phyloP scores from a whole-genome alignment of 495 filamentous ascomycete species.

The Apodospora peruviana region DNA sequence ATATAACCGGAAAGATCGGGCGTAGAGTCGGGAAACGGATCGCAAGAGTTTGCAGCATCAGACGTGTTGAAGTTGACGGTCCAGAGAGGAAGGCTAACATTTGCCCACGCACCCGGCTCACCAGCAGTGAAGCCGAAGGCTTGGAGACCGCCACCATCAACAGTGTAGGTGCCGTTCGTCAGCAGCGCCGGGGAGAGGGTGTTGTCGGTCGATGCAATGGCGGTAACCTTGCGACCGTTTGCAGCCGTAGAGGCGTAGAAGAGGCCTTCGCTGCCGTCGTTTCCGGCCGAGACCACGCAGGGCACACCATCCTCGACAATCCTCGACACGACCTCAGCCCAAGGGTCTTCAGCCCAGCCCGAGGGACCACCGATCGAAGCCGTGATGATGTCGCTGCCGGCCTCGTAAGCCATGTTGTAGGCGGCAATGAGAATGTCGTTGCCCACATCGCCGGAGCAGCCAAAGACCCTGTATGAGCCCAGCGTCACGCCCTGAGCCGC shows the following conservation, averaged over 20 bases:
- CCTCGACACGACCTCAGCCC: constrained; percentile 46
- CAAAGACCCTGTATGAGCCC: constrained; percentile 51
- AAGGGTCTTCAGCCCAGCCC: constrained; percentile 52
- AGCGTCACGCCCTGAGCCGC: constrained; percentile 50
- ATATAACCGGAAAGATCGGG: constrained; percentile 48
- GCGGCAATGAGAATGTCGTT: constrained; percentile 52
- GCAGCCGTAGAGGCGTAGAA: constrained; percentile 52
- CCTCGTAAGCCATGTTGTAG: constrained; percentile 52
- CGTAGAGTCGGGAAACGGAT: constrained; percentile 35
- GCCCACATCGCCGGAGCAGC: constrained; percentile 39
- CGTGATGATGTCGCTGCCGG: constrained; percentile 54
- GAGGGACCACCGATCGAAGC: constrained; percentile 52
- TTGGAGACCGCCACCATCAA: constrained; percentile 19
- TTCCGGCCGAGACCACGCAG: constrained; percentile 50
- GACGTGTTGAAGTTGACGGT: constrained; percentile 42
- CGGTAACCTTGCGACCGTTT: constrained; percentile 44
- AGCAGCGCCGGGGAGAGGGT: constrained; percentile 34
- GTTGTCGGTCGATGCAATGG: constrained; percentile 51
- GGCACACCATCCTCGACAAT: constrained; percentile 53
- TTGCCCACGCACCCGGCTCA: constrained; percentile 30
- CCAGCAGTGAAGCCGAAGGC: constrained; percentile 36
- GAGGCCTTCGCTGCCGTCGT: constrained; percentile 45
- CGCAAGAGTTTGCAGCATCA: constrained; percentile 41
- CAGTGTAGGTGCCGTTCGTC: constrained; percentile 27
- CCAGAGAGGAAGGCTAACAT: constrained; percentile 45